Percentiles rank a stretch among this genome's conserved stretches.
Conservation (phyloP, 257 asterid genomes). For the Salvia miltiorrhiza region DNA sequence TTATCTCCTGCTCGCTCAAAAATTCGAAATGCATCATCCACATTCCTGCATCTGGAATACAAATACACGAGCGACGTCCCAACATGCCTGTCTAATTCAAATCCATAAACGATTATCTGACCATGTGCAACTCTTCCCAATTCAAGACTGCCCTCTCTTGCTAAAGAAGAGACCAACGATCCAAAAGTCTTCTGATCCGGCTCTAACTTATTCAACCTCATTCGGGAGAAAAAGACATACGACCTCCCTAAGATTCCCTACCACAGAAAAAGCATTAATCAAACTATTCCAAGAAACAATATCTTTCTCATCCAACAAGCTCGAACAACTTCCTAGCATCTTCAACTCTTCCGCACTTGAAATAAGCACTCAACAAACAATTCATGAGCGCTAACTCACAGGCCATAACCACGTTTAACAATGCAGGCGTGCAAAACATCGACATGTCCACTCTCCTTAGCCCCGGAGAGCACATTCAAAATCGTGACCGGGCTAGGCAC, state of each 20-base stretch:
- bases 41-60: constrained; percentile 57
- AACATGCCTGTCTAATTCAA: constrained; percentile 43
- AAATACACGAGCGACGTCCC: constrained; percentile 60
- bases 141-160: constrained; percentile 43
- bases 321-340: constrained; percentile 62
- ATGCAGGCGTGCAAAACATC: constrained; percentile 48
- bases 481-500: constrained; percentile 52
- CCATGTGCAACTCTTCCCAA: constrained; percentile 64
- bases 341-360: constrained; percentile 56
- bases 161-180: constrained; percentile 52
- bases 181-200: constrained; percentile 72
- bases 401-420: constrained; percentile 44
- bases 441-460: constrained; percentile 35
- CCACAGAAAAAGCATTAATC: constrained; percentile 50
- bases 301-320: constrained; percentile 14
- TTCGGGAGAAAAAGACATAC: constrained; percentile 38
- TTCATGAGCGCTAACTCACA: constrained; percentile 44
- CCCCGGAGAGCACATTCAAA: constrained; percentile 63
- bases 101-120: constrained; percentile 45
- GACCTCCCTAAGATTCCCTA: constrained; percentile 42
- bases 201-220: constrained; percentile 44
- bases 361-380: constrained; percentile 64
- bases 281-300: constrained; percentile 22
- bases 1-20: constrained; percentile 50
- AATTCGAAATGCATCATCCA: constrained; percentile 47